A percentile compares a stretch with the other conserved stretches of the same genome.
Evolutionary conservation across 805 yeast species (phyloP).

Genomic region (Phaffomyces antillensis): DNA sequence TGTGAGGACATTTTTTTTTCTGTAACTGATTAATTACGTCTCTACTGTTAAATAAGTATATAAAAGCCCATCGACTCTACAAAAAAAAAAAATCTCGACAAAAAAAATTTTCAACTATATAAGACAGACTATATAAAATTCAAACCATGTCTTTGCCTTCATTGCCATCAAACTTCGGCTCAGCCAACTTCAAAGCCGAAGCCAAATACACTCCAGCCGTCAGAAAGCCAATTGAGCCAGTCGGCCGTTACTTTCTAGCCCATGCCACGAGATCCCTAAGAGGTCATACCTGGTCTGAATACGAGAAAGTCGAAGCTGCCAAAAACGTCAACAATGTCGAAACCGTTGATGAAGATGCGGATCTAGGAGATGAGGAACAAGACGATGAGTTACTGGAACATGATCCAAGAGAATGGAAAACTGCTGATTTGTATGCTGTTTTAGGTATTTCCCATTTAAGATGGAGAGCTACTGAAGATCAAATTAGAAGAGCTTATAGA

Average conservation of each 20-base stretch:
- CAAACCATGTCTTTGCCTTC: conserved; percentile 44
- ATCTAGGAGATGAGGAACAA: conserved; percentile 72
- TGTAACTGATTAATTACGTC: background rate
- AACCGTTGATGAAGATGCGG: conserved; percentile 38
- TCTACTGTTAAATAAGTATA: too few species aligned
- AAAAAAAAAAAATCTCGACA: background rate
- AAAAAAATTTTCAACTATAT: background rate
- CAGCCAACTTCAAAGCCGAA: conserved; percentile 40
- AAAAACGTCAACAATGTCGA: conserved; percentile 71
- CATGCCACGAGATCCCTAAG: conserved; percentile 94
- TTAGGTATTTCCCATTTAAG: conserved; percentile 89
- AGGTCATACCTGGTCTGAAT: conserved; percentile 99
- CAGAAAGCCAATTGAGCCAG: conserved; percentile 89
- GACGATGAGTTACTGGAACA: conserved; percentile 64
- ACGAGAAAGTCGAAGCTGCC: conserved; percentile 88
- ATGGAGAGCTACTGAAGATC: conserved; percentile 86
- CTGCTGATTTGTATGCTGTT: conserved; percentile 93
- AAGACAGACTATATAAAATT: too few species aligned
- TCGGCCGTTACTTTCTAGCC: conserved; percentile 91
- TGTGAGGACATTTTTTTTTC: conserved; percentile 27
- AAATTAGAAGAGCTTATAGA: conserved; percentile 94
- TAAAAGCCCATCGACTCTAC: background rate
- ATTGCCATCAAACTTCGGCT: conserved; percentile 48
- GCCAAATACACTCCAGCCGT: conserved; percentile 50
- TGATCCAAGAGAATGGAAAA: conserved; percentile 98